Evolutionary conservation across 1,284 basidiomycete genomes (phyloP), one percentile per base, ranked within the genome.

Genomic region (Trametes polyzona): DNA sequence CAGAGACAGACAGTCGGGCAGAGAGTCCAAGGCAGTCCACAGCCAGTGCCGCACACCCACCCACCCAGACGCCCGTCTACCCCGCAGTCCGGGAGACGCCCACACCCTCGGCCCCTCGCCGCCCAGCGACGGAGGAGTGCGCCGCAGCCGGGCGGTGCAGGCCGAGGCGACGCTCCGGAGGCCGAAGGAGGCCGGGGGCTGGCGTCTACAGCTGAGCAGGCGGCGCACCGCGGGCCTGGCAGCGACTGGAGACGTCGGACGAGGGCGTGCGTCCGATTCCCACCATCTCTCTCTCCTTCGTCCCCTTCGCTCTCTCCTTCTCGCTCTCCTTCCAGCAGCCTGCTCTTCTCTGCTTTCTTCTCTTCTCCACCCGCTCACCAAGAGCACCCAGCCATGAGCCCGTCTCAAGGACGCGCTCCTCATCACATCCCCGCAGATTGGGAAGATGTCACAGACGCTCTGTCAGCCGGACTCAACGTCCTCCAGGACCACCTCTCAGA

Each of bases 401-500:
- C 47, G 27, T 58, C 62, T 4, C 57, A 55, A 53, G 53, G 55
- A 33, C 59, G 27, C 57, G 43, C 49, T 43, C 44, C 56, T 24
- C 48, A 29, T 7, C 52, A 33, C 47, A 32, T 43, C 49, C 44
- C 52, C 42, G 47, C 47, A 36, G 53, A 40, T 44, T 67, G 64
- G 68, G 59, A 61, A 29, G 55, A 62, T 19, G 50, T 59, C 44
- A 27, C 61, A 36, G 54, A 63, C 44, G 57, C 49, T 10, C 47
- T 67, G 50, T 56, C 65, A 51, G 62, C 63, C 53, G 48, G 61
- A 42, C 47, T 59, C 63, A 63, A 68, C 48, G 58, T 65, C 48
- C 40, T 74, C 39, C 65, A 64, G 49, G 66, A 70, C 55, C 65
- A 67, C 62, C 52, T 72, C 47, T 58, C 66, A 4, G 40, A 57